Evolutionary conservation across 805 yeast genomes (phyloP).

Genomic region (Yamadazyma phyllophila): DNA sequence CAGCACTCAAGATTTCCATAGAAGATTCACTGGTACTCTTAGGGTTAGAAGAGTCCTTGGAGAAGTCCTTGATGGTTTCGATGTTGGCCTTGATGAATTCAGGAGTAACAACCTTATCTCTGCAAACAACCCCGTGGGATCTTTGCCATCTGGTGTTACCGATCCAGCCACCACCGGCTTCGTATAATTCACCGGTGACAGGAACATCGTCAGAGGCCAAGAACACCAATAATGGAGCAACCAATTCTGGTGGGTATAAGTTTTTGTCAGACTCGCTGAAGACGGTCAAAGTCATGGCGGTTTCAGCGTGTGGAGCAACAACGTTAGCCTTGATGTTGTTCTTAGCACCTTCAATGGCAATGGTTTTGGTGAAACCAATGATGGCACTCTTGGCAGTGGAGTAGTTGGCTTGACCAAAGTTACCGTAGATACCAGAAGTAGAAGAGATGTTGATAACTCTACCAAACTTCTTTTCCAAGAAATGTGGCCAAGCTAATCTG

Average conservation of each 20-base stretch:
- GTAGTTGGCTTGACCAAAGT: slow-evolving; percentile 96
- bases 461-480: slow-evolving; percentile 75
- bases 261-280: slow-evolving; percentile 78
- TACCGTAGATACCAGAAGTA: slow-evolving; percentile 96
- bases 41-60: slow-evolving; percentile 50
- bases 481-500: slow-evolving; percentile 91
- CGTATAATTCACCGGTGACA: slow-evolving; percentile 78
- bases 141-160: slow-evolving; percentile 96
- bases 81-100: slow-evolving; percentile 73
- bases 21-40: slow-evolving; percentile 72
- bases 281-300: slow-evolving; percentile 92
- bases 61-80: slow-evolving; percentile 64
- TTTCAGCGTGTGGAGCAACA: slow-evolving; percentile 97
- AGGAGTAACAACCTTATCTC: slow-evolving; percentile 51
- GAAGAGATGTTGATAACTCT: slow-evolving; percentile 86
- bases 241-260: slow-evolving; percentile 81
- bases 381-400: slow-evolving; percentile 91
- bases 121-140: slow-evolving; percentile 76
- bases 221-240: slow-evolving; percentile 84
- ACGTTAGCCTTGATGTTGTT: slow-evolving; percentile 71
- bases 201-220: slow-evolving; percentile 73
- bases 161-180: slow-evolving; percentile 96
- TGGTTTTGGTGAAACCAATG: slow-evolving; percentile 77
- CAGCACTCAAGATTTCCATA: slow-evolving; percentile 69
- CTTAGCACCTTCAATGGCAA: slow-evolving; percentile 89